Conservation (phyloP, 495 filamentous ascomycete species). For the Podospora sp. region DNA sequence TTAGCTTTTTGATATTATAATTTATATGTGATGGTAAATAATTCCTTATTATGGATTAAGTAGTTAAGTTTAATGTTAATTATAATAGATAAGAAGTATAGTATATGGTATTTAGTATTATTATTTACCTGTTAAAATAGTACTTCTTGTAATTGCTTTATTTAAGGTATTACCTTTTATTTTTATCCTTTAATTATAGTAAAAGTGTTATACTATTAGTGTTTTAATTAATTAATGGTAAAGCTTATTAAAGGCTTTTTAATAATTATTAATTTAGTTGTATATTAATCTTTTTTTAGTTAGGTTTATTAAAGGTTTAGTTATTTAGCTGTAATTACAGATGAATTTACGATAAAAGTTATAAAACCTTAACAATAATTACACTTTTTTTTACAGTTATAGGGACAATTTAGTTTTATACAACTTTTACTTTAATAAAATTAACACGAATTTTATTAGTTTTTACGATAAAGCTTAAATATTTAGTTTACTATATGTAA, state of each 20-base stretch:
- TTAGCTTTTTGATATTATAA: not conserved
- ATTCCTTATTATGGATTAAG: not conserved
- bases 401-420: not conserved
- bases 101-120: not conserved
- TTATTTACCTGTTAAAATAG: not conserved
- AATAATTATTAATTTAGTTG: not conserved
- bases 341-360: not conserved
- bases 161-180: not conserved
- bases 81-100: not conserved
- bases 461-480: not conserved
- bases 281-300: not conserved
- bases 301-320: not conserved
- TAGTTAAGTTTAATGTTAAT: not conserved
- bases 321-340: not conserved
- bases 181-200: not conserved
- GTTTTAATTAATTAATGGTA: not conserved
- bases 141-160: not conserved
- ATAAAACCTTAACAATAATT: not conserved
- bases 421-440: not conserved
- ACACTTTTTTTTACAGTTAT: not conserved
- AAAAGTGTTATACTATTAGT: no score
- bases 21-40: not conserved
- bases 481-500: not conserved
- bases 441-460: not conserved
- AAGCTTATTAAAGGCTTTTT: not conserved